Percentiles rank a stretch among this genome's conserved stretches.
phyloP scores from a whole-genome alignment of 495 filamentous ascomycete genomes.

The Podospora anserina region DNA sequence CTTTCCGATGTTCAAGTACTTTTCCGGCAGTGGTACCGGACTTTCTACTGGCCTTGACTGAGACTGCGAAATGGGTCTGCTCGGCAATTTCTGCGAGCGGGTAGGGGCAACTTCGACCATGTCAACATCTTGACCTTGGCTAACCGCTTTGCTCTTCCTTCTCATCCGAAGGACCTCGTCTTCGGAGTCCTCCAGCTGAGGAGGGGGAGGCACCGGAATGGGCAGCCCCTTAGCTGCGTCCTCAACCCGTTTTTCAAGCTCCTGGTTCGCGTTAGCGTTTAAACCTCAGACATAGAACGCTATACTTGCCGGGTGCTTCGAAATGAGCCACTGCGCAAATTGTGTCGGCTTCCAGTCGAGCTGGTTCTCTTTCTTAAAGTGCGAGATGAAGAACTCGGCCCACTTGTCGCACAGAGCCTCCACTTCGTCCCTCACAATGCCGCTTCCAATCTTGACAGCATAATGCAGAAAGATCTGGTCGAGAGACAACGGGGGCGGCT shows the following conservation, averaged over 20 bases:
- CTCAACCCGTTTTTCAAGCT: conserved; percentile 18
- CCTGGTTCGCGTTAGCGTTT: neutral
- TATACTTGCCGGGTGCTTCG: conserved; percentile 22
- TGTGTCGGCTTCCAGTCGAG: conserved; percentile 34
- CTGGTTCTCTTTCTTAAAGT: conserved; percentile 38
- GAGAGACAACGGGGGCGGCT: conserved; percentile 21
- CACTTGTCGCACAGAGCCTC: conserved; percentile 36
- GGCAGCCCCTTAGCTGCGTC: conserved; percentile 14
- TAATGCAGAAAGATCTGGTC: conserved; percentile 42
- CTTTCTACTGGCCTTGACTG: conserved; percentile 19
- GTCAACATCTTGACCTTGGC: conserved; percentile 15
- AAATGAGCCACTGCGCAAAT: conserved; percentile 37
- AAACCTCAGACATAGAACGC: neutral
- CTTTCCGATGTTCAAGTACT: conserved; percentile 11
- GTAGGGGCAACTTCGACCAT: conserved; percentile 5
- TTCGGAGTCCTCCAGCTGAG: conserved; percentile 1
- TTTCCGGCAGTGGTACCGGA: conserved; percentile 21
- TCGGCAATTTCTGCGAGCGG: conserved; percentile 15
- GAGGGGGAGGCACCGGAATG: conserved; percentile 9
- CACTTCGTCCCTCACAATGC: conserved; percentile 40
- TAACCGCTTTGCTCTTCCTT: conserved; percentile 10
- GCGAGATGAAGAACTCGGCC: conserved; percentile 40
- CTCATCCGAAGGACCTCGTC: conserved; percentile 17
- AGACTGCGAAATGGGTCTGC: conserved; percentile 6
- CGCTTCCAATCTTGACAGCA: conserved; percentile 42